Percentiles rank a stretch among this genome's conserved stretches.
Conservation (phyloP, 2,329 filamentous ascomycete genomes). For the Pseudogymnoascus sp. region DNA sequence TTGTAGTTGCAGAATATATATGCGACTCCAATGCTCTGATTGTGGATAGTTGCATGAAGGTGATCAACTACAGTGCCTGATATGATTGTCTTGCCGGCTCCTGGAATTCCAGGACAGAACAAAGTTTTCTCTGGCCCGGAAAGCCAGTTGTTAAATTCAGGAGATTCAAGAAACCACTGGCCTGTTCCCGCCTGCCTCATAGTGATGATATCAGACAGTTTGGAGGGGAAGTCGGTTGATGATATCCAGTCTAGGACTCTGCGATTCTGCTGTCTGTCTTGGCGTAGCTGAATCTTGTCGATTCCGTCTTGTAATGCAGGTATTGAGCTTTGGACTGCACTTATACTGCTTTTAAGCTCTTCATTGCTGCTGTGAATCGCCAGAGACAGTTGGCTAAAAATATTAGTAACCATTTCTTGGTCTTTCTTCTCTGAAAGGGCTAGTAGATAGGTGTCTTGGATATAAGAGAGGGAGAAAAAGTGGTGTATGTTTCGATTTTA, state of each 20-base stretch:
- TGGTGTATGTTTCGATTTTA: not conserved
- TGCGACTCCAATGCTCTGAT: conserved; percentile 22
- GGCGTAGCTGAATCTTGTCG: not conserved
- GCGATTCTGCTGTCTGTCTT: not conserved
- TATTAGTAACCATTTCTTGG: not conserved
- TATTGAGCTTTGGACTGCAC: not conserved
- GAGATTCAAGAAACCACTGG: conserved; percentile 13
- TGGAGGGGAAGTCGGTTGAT: conserved; percentile 27
- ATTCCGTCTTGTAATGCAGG: not conserved
- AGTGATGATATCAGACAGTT: conserved; percentile 35
- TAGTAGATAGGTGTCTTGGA: no score
- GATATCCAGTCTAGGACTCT: conserved; percentile 32
- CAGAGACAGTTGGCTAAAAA: not conserved
- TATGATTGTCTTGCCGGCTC: not conserved
- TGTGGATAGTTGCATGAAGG: not conserved
- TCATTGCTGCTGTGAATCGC: not conserved
- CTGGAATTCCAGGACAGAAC: conserved; percentile 13
- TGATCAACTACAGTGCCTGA: not conserved
- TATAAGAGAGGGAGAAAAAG: no score
- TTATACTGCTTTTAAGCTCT: not conserved
- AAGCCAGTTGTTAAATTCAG: conserved; percentile 12
- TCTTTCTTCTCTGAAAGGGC: no score
- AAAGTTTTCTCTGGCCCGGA: conserved; percentile 4
- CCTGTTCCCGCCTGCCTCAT: conserved; percentile 28
- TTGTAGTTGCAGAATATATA: conserved; percentile 33